These are phyloP conservation scores for Trichothecium sympodiale DNA, from an alignment of 2,329 filamentous ascomycete genomes.

Conservation along the genomic window DNA sequence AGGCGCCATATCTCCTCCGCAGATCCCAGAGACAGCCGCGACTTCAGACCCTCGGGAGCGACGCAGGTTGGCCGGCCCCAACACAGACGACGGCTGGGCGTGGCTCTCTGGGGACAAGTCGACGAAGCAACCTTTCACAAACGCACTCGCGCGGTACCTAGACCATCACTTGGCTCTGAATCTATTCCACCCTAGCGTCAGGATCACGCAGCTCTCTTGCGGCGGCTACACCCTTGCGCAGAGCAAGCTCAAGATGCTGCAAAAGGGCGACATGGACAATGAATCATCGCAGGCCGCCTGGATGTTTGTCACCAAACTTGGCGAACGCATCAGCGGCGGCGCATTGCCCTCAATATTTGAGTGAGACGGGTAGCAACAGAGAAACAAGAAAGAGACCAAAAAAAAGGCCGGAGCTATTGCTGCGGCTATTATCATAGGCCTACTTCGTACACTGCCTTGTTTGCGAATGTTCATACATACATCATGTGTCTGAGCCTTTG, in stretches of 20 bases:
- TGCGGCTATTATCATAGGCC: no score
- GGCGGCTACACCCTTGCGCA: slow-evolving; percentile 45
- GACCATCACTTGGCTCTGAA: slow-evolving; percentile 42
- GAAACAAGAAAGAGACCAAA: no score
- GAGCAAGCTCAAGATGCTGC: slow-evolving; percentile 36
- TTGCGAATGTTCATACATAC: no score
- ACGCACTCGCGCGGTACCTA: slow-evolving; percentile 38
- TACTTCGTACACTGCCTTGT: no score
- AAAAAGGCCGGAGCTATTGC: no score
- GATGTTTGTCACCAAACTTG: slow-evolving; percentile 24
- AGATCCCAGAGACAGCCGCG: slow-evolving; percentile 2
- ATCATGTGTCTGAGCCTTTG: no score
- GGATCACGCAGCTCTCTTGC: slow-evolving; percentile 41
- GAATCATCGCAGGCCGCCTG: slow-evolving; percentile 22
- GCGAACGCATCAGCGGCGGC: slow-evolving; percentile 19
- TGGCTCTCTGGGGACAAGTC: slow-evolving; percentile 25
- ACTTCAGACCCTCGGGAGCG: slow-evolving; percentile 22
- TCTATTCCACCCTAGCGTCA: slow-evolving; percentile 43
- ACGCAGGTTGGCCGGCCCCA: slow-evolving; percentile 33
- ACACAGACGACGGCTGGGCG: slow-evolving; percentile 40
- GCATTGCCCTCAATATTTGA: slow-evolving; percentile 13
- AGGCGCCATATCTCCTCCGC: slow-evolving; percentile 8
- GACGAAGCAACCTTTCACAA: slow-evolving; percentile 29
- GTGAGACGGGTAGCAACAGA: background rate
- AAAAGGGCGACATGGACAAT: slow-evolving; percentile 10